phyloP scores from a whole-genome alignment of 768 basidiomycete species.

The Albatrellus ellisii region DNA sequence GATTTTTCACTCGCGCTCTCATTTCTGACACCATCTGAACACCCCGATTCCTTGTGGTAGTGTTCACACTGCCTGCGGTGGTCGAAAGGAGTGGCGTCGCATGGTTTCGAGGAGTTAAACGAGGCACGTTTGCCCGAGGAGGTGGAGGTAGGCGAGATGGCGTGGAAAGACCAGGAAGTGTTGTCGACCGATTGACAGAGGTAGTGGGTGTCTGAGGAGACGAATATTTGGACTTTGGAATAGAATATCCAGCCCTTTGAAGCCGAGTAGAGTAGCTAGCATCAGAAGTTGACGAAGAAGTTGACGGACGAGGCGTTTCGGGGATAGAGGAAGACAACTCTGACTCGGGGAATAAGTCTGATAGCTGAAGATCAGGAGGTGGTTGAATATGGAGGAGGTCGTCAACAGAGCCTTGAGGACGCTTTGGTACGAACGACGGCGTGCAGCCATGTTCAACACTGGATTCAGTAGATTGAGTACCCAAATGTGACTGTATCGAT shows the following conservation, averaged over 20 bases:
- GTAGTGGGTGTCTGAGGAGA: constrained; percentile 26
- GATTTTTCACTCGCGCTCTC: constrained; percentile 62
- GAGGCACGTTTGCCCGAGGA: constrained; percentile 31
- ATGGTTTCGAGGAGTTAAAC: constrained; percentile 16
- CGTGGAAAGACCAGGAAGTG: constrained; percentile 37
- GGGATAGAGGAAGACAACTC: constrained; percentile 3
- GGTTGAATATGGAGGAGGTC: constrained; percentile 45
- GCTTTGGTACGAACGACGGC: constrained; percentile 17
- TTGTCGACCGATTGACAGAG: constrained; percentile 36
- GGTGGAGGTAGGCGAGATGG: constrained; percentile 29
- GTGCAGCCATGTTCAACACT: no score
- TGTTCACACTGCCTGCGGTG: constrained; percentile 21
- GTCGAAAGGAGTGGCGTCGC: constrained; percentile 21
- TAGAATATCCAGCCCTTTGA: constrained; percentile 36
- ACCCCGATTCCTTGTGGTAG: constrained; percentile 60
- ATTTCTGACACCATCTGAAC: constrained; percentile 91
- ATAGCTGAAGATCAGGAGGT: constrained; percentile 46
- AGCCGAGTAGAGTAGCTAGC: constrained; percentile 35
- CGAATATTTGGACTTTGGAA: constrained; percentile 25
- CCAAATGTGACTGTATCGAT: constrained; percentile 22
- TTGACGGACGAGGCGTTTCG: constrained; percentile 8
- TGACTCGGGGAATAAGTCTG: constrained; percentile 34
- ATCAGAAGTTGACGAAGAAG: constrained; percentile 12
- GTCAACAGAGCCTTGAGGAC: constrained; percentile 32
- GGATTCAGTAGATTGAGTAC: no score